Conservation (phyloP, 805 yeast species). For the Pichia paraexigua region DNA sequence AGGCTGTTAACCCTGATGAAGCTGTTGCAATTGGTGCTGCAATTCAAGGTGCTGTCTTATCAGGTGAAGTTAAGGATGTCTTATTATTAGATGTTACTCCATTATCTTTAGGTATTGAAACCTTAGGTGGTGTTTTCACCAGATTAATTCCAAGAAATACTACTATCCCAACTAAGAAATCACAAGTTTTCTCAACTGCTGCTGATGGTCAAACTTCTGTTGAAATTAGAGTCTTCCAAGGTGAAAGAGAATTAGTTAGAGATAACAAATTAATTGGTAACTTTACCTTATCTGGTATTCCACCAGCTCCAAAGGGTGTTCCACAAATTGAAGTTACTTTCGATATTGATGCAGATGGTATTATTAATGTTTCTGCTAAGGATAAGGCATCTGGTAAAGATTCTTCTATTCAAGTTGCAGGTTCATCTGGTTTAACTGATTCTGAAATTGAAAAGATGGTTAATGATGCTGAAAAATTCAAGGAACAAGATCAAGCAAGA, state of each 20-base stretch:
- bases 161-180: constrained; percentile 93
- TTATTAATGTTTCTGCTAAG: constrained; percentile 71
- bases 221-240: constrained; percentile 97
- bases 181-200: constrained; percentile 94
- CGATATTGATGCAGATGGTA: constrained; percentile 95
- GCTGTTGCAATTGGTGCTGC: constrained; percentile 92
- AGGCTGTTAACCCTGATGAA: constrained; percentile 81
- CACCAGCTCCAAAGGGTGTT: constrained; percentile 92
- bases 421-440: constrained; percentile 61
- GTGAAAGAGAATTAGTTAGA: constrained; percentile 97
- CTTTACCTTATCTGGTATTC: constrained; percentile 91
- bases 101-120: constrained; percentile 90
- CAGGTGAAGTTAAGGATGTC: constrained; percentile 77
- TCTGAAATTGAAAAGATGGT: constrained; percentile 57
- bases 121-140: constrained; percentile 96
- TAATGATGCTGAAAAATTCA: constrained; percentile 57
- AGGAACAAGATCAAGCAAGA: constrained; percentile 49
- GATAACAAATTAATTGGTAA: constrained; percentile 97
- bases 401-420: constrained; percentile 66
- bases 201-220: constrained; percentile 95
- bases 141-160: constrained; percentile 88
- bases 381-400: constrained; percentile 75
- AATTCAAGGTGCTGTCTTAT: constrained; percentile 77
- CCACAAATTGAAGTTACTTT: constrained; percentile 92
- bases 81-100: constrained; percentile 77